Percentiles rank a stretch among this genome's conserved stretches.
These are phyloP conservation scores for Candida maesae DNA, from an alignment of 805 yeast genomes.

Conservation along the genomic window DNA sequence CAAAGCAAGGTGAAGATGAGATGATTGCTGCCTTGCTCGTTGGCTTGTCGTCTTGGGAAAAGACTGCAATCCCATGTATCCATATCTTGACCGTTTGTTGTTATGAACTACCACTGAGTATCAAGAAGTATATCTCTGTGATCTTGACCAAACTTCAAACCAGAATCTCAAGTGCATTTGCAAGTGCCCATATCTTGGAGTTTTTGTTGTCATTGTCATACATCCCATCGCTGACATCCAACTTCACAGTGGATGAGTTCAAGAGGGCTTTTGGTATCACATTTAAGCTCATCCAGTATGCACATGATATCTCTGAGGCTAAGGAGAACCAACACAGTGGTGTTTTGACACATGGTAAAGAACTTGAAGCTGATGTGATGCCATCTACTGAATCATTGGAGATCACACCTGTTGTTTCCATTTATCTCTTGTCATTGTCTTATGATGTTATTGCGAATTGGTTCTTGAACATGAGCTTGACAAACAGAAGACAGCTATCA, in stretches of 20 bases:
- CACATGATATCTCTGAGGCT: slow-evolving; percentile 43
- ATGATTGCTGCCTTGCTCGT: slow-evolving; percentile 55
- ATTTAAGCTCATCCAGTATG: slow-evolving; percentile 71
- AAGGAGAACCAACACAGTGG: slow-evolving; percentile 30
- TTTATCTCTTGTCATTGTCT: slow-evolving; percentile 59
- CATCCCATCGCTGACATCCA: slow-evolving; percentile 62
- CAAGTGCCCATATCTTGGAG: slow-evolving; percentile 73
- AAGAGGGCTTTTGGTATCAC: slow-evolving; percentile 81
- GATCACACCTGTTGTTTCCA: slow-evolving; percentile 49
- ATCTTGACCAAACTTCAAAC: slow-evolving; percentile 73
- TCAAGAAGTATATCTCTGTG: slow-evolving; percentile 64
- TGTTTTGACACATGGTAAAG: slow-evolving; percentile 33
- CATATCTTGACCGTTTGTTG: slow-evolving; percentile 75
- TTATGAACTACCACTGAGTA: slow-evolving; percentile 71
- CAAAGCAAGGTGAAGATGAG: slow-evolving; percentile 58
- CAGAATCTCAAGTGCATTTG: slow-evolving; percentile 62
- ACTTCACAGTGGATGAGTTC: slow-evolving; percentile 72
- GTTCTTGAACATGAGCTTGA: slow-evolving; percentile 60
- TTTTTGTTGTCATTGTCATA: slow-evolving; percentile 64
- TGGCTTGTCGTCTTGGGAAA: slow-evolving; percentile 72
- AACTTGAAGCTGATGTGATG: slow-evolving; percentile 47
- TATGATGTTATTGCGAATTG: slow-evolving; percentile 66
- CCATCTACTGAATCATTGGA: slow-evolving; percentile 50
- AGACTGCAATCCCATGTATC: slow-evolving; percentile 72
- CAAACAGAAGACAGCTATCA: slow-evolving; percentile 55